Base-by-base conservation (phyloP, 2,329 filamentous ascomycete genomes). In the Zasmidium citrigriseum region DNA sequence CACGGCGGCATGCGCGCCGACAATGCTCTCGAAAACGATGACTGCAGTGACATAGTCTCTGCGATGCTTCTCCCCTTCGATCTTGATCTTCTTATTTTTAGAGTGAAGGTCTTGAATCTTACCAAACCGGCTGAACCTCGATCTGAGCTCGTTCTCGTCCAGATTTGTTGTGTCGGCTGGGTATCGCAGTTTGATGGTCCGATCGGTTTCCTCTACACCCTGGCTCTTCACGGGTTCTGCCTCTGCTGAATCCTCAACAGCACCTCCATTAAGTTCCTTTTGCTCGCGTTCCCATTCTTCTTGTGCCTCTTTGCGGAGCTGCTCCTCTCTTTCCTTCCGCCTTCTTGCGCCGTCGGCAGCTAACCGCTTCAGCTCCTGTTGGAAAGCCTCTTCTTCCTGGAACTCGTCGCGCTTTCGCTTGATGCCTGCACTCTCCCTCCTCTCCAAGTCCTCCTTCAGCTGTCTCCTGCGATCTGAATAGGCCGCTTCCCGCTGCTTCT, bases 361-460 rank as follows among this genome's bases (percentile, higher is more conserved):
- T 52, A 80, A 61, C 47, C 76, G 59, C 52, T 74, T 73, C 29
- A 73, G 76, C 73, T 82, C 76, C 47, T 82, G 82, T 60, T 85
- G 78, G 46, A 84, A 77, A 70, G 85, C 87, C 52, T 86, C 79
- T 2, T 87, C 86, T 25, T 79, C 78, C 29, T 71, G 75, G 52
- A 69, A 68, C 41, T 77, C 78, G 29, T 76, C 76, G 1, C 74
- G 72, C n/a, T 77, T 74, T 52, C 80, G 76, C 59, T 79, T 73
- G 63, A 79, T 76, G 18, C 74, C 59, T 4, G 70, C 67, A 25
- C 83, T 79, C 74, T 96, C 93, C 20, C 89, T 80, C 23, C 85
- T 83, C 76, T 96, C 92, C 52, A 98, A 78, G 70, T 97, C 92
- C 70, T 96, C 91, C 64, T 90, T 89, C 83, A 96, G 89, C 66